phyloP scores from a whole-genome alignment of 352 stramenopile species.

The Pythium periplocum region DNA sequence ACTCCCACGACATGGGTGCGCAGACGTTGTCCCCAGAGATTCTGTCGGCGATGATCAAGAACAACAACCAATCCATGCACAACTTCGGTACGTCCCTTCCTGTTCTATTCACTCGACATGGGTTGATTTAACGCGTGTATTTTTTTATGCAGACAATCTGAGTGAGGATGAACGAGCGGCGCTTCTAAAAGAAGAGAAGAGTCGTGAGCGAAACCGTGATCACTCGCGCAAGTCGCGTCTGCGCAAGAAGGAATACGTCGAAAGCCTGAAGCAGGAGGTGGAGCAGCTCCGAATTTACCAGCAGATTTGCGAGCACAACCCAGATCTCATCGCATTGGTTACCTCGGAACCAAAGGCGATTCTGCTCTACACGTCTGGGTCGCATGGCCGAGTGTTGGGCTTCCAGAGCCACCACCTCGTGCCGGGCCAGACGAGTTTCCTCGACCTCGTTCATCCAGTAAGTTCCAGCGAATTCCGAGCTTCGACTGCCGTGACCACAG shows the following conservation, averaged over 20 bases:
- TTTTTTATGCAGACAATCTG: slow-evolving; percentile 46
- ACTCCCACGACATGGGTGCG: slow-evolving; percentile 43
- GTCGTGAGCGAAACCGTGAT: slow-evolving; percentile 91
- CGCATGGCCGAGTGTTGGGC: slow-evolving; percentile 67
- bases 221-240: slow-evolving; percentile 93
- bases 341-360: slow-evolving; percentile 47
- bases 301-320: slow-evolving; percentile 78
- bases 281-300: slow-evolving; percentile 82
- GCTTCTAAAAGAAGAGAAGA: slow-evolving; percentile 81
- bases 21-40: slow-evolving; percentile 80
- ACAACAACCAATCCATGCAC: slow-evolving; percentile 47
- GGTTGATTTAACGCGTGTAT: neutral
- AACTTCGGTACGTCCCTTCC: slow-evolving; percentile 33
- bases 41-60: slow-evolving; percentile 80
- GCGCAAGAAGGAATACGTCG: slow-evolving; percentile 94
- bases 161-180: slow-evolving; percentile 78
- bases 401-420: slow-evolving; percentile 77
- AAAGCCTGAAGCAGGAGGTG: slow-evolving; percentile 89
- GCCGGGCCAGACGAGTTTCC: slow-evolving; percentile 68
- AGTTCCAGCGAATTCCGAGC: slow-evolving; percentile 7
- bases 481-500: neutral
- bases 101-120: no score
- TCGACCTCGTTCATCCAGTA: slow-evolving; percentile 81
- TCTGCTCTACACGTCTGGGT: slow-evolving; percentile 63
- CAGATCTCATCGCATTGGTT: slow-evolving; percentile 77